phyloP scores from a whole-genome alignment of 331 rosid genomes.

The Pyrus hybrid region DNA sequence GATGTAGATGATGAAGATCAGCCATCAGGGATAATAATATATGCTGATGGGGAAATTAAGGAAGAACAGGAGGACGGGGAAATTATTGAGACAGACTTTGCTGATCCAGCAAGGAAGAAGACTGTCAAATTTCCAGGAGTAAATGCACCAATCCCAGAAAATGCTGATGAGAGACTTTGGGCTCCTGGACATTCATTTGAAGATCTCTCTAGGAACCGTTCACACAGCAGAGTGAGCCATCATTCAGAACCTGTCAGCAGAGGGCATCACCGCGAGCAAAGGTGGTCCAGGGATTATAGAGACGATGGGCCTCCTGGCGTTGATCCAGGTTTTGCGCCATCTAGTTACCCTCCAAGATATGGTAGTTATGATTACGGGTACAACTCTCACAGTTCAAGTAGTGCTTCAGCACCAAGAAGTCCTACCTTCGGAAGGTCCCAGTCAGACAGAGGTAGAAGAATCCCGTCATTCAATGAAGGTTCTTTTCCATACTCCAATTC shows the following conservation, averaged over 20 bases:
- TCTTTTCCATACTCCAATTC: conserved; percentile 30
- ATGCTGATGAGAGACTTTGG: conserved; percentile 74
- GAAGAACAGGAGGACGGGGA: conserved; percentile 88
- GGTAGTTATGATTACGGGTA: conserved; percentile 25
- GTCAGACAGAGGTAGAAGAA: conserved; percentile 51
- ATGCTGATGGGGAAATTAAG: conserved; percentile 42
- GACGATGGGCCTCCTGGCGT: conserved; percentile 84
- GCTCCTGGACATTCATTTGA: conserved; percentile 30
- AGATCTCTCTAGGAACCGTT: conserved; percentile 41
- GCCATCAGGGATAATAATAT: conserved; percentile 87
- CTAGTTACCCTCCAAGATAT: conserved; percentile 60
- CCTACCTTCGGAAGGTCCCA: conserved; percentile 27
- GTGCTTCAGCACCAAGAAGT: conserved; percentile 16
- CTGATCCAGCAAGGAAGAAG: conserved; percentile 45
- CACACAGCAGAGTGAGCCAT: conserved; percentile 37
- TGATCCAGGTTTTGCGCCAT: conserved; percentile 46
- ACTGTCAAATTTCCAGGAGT: conserved; percentile 74
- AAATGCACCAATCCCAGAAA: conserved; percentile 82
- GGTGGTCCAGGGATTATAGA: conserved; percentile 45
- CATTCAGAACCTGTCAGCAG: conserved; percentile 42
- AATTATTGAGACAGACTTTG: conserved; percentile 43
- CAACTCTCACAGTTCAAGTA: not conserved
- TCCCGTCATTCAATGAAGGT: conserved; percentile 39
- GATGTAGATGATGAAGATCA: conserved; percentile 74
- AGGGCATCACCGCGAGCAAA: conserved; percentile 50